Percentiles rank a stretch among this genome's conserved stretches.
These are phyloP conservation scores for Caloboletus firmus DNA, from an alignment of 1,284 basidiomycete genomes.

Conservation along the genomic window DNA sequence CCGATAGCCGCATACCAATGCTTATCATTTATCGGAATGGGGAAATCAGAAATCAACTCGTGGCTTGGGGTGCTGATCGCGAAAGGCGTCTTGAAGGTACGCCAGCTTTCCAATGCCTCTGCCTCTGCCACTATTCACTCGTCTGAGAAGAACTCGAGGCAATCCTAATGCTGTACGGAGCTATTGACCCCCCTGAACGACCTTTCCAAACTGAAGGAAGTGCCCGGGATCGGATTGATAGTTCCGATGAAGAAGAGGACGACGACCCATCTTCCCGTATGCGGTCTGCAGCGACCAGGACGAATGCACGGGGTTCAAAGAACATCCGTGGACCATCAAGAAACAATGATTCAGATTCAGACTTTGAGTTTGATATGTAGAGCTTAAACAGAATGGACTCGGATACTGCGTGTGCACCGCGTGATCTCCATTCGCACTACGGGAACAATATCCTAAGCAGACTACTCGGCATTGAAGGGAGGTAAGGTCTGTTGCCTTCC, in stretches of 20 bases:
- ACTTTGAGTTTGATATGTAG: conserved; percentile 37
- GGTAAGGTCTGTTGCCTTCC: conserved; percentile 55
- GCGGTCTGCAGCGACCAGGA: conserved; percentile 57
- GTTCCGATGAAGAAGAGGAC: conserved; percentile 45
- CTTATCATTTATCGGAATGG: conserved; percentile 92
- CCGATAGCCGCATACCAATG: conserved; percentile 90
- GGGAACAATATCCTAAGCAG: background rate
- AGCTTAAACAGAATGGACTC: background rate
- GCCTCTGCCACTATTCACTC: background rate
- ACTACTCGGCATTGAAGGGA: conserved; percentile 58
- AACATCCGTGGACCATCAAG: conserved; percentile 52
- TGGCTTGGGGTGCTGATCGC: conserved; percentile 79
- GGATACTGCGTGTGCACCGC: background rate
- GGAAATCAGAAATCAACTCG: conserved; percentile 83
- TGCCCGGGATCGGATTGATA: conserved; percentile 36
- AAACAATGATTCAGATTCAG: conserved; percentile 63
- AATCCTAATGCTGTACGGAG: conserved; percentile 59
- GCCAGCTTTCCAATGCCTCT: conserved; percentile 10
- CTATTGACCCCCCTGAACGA: conserved; percentile 53
- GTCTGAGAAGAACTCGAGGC: conserved; percentile 64
- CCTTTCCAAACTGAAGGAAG: conserved; percentile 27
- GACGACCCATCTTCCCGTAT: conserved; percentile 47
- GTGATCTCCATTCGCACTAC: background rate
- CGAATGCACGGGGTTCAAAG: conserved; percentile 52
- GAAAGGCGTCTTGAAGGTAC: conserved; percentile 80